Evolutionary conservation across 345 rosid species (phyloP).

Genomic region (Euphorbia pulcherrima): DNA sequence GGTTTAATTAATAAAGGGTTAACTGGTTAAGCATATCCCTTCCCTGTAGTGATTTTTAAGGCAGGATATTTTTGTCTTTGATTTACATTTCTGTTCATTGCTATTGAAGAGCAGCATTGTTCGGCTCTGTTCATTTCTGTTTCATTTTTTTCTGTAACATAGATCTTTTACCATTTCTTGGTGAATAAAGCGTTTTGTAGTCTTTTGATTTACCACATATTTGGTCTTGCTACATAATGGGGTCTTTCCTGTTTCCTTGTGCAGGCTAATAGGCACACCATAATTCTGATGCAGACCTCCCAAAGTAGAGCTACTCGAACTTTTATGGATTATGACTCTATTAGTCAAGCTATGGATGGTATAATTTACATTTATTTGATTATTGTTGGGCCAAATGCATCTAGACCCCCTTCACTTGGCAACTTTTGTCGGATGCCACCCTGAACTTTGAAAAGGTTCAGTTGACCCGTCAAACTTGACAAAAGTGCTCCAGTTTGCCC

Average conservation of each 20-base stretch:
- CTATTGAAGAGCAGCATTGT: neutral
- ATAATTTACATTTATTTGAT: slow-evolving; percentile 13
- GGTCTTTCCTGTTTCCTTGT: slow-evolving; percentile 16
- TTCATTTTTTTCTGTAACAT: neutral
- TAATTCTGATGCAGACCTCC: slow-evolving; percentile 80
- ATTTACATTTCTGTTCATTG: neutral
- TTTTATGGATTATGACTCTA: slow-evolving; percentile 88
- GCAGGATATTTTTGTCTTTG: neutral
- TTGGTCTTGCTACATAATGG: neutral
- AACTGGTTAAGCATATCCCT: neutral
- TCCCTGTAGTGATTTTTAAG: neutral
- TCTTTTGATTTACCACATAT: neutral
- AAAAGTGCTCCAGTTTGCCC: too few species aligned
- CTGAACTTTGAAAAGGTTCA: too few species aligned
- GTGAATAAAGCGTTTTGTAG: neutral
- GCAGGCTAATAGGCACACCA: slow-evolving; percentile 91
- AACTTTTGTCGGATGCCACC: too few species aligned
- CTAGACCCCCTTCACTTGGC: too few species aligned
- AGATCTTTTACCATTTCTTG: neutral
- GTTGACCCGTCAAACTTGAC: too few species aligned
- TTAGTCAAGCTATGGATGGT: slow-evolving; percentile 97
- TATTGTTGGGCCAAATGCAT: too few species aligned
- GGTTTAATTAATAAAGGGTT: neutral
- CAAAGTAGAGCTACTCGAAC: slow-evolving; percentile 79
- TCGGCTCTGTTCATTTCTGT: neutral